phyloP scores from a whole-genome alignment of 345 rosid species.

The Lenwebbia sp. region DNA sequence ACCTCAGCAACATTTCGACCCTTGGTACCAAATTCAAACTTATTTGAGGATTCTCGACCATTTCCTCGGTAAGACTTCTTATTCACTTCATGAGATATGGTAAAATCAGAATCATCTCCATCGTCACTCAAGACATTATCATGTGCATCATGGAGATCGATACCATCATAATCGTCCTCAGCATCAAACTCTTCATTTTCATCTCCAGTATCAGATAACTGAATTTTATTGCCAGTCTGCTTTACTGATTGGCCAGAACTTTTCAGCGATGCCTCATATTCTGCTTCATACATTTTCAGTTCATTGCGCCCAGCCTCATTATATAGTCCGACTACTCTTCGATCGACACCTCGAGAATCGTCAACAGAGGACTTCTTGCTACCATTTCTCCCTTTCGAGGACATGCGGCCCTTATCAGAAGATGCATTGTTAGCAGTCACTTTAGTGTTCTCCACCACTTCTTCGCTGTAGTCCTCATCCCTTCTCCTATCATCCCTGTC shows the following conservation, averaged over 20 bases:
- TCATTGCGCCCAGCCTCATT: slow-evolving; percentile 90
- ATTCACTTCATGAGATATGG: not conserved
- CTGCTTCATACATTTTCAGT: slow-evolving; percentile 61
- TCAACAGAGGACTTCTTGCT: slow-evolving; percentile 19
- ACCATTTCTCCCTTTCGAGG: slow-evolving; percentile 5
- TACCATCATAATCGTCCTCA: slow-evolving; percentile 22
- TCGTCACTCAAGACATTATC: slow-evolving; percentile 34
- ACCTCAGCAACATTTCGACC: slow-evolving; percentile 23
- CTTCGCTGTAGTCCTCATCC: slow-evolving; percentile 76
- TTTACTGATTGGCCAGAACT: slow-evolving; percentile 15
- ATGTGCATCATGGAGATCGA: slow-evolving; percentile 1
- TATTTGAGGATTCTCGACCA: slow-evolving; percentile 15
- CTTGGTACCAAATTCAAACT: slow-evolving; percentile 14
- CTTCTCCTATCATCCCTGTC: slow-evolving; percentile 94
- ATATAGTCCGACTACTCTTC: slow-evolving; percentile 54
- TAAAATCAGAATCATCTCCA: slow-evolving; percentile 23
- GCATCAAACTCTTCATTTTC: slow-evolving; percentile 46
- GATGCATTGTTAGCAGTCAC: slow-evolving; percentile 9
- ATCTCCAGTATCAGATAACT: slow-evolving; percentile 13
- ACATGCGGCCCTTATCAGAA: slow-evolving; percentile 11
- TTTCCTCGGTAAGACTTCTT: slow-evolving; percentile 7
- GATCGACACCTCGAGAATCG: slow-evolving; percentile 12
- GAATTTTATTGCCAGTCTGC: slow-evolving; percentile 8
- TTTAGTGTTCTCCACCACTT: slow-evolving; percentile 26
- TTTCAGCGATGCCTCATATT: slow-evolving; percentile 71